Base-by-base conservation (phyloP, 106 monocot species). In the Dendrobium nobile region DNA sequence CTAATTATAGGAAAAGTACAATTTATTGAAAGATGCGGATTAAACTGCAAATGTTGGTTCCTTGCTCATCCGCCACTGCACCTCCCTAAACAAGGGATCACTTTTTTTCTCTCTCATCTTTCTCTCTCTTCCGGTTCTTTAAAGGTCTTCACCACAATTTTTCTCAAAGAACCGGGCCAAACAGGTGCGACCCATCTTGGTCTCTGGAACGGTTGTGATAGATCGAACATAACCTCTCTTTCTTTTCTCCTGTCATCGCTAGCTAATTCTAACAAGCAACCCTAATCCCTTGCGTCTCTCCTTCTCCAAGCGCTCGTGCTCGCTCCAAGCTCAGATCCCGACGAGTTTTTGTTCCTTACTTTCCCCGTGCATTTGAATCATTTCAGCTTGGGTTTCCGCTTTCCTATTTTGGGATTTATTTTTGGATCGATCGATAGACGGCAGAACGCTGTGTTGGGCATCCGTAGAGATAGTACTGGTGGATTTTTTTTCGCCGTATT, bases 401-500 rank as follows among this genome's bases (percentile, higher is more conserved):
- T 5, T n/a, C 61, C 20, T 61, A 61, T 61, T 22, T 61, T n/a
- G 20, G 61, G 22, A 6, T 61, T 7, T 61, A 61, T 61, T 61
- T 5, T 61, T 61, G n/a, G 5, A 61, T 61, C 27, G 48, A 76
- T 26, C 51, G 24, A 76, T 76, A 48, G 48, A 76, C 26, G 74
- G 18, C 74, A 44, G 28, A 27, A 11, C 67, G 20, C 18, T 58
- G 58, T 58, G 45, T 28, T 24, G 5, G 9, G 9, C 33, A 73
- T 37, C 73, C 73, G 73, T 73, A 41, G 73, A 27, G 40, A 17
- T 74, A 19, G 74, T 74, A 74, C 74, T 43, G 1, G 74, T 5
- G 43, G 7, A 16, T 20, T 18, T 43, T 72, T 27, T 76, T 27
- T 76, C n/a, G 27, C 76, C 76, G 76, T 76, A 76, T 48, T 76